Base-by-base conservation (phyloP, 768 basidiomycete genomes). In the Leccinum rimulosum region DNA sequence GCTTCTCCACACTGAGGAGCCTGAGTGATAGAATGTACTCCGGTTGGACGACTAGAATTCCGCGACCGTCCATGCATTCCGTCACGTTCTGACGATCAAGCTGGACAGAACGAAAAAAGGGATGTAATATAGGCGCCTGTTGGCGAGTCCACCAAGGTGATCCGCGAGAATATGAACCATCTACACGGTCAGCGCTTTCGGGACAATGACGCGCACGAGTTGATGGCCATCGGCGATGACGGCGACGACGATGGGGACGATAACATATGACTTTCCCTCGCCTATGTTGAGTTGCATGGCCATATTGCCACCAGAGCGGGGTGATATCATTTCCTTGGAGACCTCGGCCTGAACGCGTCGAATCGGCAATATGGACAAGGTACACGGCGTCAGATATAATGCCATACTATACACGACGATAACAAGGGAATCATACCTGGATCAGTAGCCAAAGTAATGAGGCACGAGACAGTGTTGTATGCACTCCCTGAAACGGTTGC, bases 41-140 rank as follows among this genome's bases (percentile, higher is more conserved):
- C 3, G 28, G 82, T 56, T 83, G 81, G 15, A 71, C 66, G 3
- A 84, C 67, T 2, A 82, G 64, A 11, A 84, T 63, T 0, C 82
- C 82, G 10, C 72, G 65, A 47, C 64, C 67, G 0, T 53, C 55
- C 58, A 65, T 68, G 59, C 82, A 84, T 47, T 73, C 61, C 12
- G 10, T 15, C 28, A 69, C n/a, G n/a, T 31, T 50, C 30, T 50
- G 15, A 11, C n/a, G 17, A 19, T 47, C 38, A 52, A 62, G 19
- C 36, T 50, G 22, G 40, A 67, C 38, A 17, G 61, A 64, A 22
- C 75, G 70, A n/a, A 66, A 50, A 75, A 74, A 6, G 74, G 75
- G 28, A 74, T 5, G 38, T 65, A 66, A 52, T 66, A 76, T 75
- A 73, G 22, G 22, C 22, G 22, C 22, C 22, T 22, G 22, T 22